These are phyloP conservation scores for Trichosporon sp. DNA, from an alignment of 1,284 basidiomycete genomes.

Conservation along the genomic window DNA sequence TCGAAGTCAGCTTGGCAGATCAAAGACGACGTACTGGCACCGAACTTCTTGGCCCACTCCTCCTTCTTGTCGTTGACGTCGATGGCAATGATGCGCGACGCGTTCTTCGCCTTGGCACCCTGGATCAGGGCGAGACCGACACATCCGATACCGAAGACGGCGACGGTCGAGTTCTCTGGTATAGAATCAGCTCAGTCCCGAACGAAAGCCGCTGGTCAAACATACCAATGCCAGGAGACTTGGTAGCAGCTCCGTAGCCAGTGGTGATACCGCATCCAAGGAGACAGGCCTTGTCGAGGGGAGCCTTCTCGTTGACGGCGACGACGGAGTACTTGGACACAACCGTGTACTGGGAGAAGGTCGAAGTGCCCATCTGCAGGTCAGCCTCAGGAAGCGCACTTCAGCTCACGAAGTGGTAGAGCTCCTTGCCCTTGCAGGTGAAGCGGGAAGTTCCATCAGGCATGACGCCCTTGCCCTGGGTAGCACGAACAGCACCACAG, in stretches of 20 bases:
- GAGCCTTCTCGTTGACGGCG: conserved; percentile 76
- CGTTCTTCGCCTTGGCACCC: conserved; percentile 72
- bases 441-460: conserved; percentile 90
- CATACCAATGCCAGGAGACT: conserved; percentile 52
- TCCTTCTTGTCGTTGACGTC: conserved; percentile 85
- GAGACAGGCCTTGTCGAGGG: conserved; percentile 90
- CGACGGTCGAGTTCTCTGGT: conserved; percentile 80
- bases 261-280: conserved; percentile 96
- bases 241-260: conserved; percentile 58
- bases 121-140: conserved; percentile 91
- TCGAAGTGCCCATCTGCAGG: conserved; percentile 89
- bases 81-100: conserved; percentile 83
- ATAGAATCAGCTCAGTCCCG: background rate
- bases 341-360: conserved; percentile 98
- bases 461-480: conserved; percentile 96
- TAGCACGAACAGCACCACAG: conserved; percentile 83
- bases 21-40: conserved; percentile 60
- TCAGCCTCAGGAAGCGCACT: background rate
- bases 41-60: conserved; percentile 86
- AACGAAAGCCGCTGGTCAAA: background rate
- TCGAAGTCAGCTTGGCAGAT: background rate
- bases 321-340: conserved; percentile 97
- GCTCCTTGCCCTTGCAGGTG: conserved; percentile 77
- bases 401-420: conserved; percentile 79
- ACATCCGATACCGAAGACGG: conserved; percentile 92